Conservation (phyloP, 805 yeast species). For the Yamadazyma laniorum region DNA sequence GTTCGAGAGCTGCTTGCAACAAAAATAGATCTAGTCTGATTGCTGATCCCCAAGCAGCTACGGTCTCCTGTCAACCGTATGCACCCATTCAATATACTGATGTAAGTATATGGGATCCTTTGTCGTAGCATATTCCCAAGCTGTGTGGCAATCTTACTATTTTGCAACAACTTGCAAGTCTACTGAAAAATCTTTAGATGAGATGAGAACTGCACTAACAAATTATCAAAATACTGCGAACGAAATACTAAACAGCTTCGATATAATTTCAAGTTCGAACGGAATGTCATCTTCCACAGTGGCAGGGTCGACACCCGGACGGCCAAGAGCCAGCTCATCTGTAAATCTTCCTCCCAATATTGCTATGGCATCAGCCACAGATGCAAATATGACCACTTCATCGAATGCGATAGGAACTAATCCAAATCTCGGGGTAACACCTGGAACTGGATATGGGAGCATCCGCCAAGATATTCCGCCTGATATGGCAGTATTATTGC, state of each 20-base stretch:
- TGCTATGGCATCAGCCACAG: slow-evolving; percentile 24
- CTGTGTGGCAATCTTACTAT: neutral
- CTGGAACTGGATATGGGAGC: slow-evolving; percentile 10
- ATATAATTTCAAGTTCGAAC: too few relatives aligned
- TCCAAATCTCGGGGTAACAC: slow-evolving; percentile 10
- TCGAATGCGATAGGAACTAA: slow-evolving; percentile 13
- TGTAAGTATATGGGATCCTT: neutral
- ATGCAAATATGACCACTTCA: slow-evolving; percentile 19
- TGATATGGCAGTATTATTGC: slow-evolving; percentile 42
- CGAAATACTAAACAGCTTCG: neutral
- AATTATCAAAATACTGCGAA: neutral
- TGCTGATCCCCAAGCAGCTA: too few relatives aligned
- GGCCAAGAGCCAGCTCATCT: slow-evolving; percentile 17
- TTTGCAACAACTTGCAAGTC: neutral
- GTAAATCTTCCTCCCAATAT: slow-evolving; percentile 20
- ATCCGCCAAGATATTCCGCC: slow-evolving; percentile 41
- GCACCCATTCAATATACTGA: neutral
- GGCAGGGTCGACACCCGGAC: slow-evolving; percentile 17
- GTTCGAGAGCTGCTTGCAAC: slow-evolving; percentile 6
- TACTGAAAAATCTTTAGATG: neutral
- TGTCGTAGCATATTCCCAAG: neutral
- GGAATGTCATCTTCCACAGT: slow-evolving; percentile 17
- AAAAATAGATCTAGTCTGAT: slow-evolving; percentile 5
- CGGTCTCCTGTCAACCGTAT: too few relatives aligned
- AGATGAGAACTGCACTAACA: neutral